phyloP scores from a whole-genome alignment of 1,284 basidiomycete species.

The Cutaneotrichosporon sp. region DNA sequence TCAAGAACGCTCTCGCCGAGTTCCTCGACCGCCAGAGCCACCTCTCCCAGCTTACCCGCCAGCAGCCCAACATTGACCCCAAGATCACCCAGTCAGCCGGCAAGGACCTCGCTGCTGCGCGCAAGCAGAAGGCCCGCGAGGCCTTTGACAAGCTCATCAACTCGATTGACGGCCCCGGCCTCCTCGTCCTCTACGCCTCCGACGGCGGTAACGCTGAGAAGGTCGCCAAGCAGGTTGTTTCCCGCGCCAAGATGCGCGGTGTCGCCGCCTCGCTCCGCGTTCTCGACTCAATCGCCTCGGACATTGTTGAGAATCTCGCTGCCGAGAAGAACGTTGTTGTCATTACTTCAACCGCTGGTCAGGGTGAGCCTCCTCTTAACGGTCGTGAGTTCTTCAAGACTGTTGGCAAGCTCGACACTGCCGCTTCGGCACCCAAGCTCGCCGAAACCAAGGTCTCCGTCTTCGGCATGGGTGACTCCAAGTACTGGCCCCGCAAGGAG shows the following conservation, averaged over 20 bases:
- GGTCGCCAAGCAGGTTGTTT: constrained; percentile 80
- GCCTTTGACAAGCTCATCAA: constrained; percentile 81
- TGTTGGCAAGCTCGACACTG: constrained; percentile 60
- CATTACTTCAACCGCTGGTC: constrained; percentile 94
- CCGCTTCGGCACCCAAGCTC: constrained; percentile 44
- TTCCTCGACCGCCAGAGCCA: constrained; percentile 98
- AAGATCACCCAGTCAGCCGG: constrained; percentile 83
- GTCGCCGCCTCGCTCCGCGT: constrained; percentile 69
- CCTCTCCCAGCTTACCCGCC: constrained; percentile 80
- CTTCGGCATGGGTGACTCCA: constrained; percentile 95
- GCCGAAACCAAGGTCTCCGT: constrained; percentile 69
- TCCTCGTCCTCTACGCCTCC: constrained; percentile 85
- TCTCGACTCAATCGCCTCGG: constrained; percentile 63
- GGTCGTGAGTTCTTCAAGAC: constrained; percentile 86
- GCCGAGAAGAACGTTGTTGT: constrained; percentile 69
- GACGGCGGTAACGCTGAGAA: constrained; percentile 96
- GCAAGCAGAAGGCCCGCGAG: constrained; percentile 76
- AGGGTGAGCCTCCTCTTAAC: constrained; percentile 97
- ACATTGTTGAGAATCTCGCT: constrained; percentile 58
- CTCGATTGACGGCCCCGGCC: constrained; percentile 81
- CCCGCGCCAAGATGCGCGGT: constrained; percentile 78
- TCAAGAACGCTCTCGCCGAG: constrained; percentile 89
- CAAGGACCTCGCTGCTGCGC: constrained; percentile 73
- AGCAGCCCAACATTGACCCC: constrained; percentile 69
- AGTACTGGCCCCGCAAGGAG: constrained; percentile 97